Evolutionary conservation across 139 green algal species (phyloP).

Genomic region (Marvania coccoides): DNA sequence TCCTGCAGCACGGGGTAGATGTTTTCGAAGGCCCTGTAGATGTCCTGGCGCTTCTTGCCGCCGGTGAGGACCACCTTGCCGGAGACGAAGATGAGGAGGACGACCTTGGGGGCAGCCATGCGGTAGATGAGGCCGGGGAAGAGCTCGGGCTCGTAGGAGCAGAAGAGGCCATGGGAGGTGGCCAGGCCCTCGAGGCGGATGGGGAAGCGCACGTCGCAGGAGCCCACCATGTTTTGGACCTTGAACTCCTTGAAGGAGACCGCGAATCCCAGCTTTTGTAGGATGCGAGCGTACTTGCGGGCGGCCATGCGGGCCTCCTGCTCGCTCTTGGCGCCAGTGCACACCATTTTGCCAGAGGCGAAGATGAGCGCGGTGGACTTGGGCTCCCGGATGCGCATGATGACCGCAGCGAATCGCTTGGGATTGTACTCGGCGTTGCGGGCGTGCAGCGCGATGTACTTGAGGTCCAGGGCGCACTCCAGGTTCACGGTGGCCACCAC

Average conservation of each 20-base stretch:
- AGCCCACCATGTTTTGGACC: constrained; percentile 98
- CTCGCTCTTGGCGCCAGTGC: constrained; percentile 88
- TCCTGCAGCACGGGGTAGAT: constrained; percentile 94
- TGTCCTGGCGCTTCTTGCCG: constrained; percentile 88
- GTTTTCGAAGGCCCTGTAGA: constrained; percentile 96
- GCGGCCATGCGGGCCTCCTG: constrained; percentile 53
- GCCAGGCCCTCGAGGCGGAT: constrained; percentile 93
- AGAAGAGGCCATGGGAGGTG: constrained; percentile 80
- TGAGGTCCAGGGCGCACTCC: constrained; percentile 88
- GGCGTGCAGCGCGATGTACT: constrained; percentile 91
- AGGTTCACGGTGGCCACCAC: constrained; percentile 97
- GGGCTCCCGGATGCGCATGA: constrained; percentile 97
- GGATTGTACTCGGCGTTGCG: constrained; percentile 99
- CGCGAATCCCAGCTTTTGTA: constrained; percentile 83
- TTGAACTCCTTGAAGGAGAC: constrained; percentile 96
- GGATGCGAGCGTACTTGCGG: constrained; percentile 88
- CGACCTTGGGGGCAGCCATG: constrained; percentile 96
- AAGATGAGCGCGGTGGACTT: constrained; percentile 99
- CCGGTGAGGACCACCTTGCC: constrained; percentile 92
- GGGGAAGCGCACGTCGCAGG: constrained; percentile 96
- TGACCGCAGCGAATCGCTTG: constrained; percentile 98
- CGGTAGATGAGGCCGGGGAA: constrained; percentile 99
- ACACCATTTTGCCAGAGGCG: constrained; percentile 94
- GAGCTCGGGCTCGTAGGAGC: constrained; percentile 96
- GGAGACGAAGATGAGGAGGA: constrained; percentile 98